Base-by-base conservation (phyloP, 2,329 filamentous ascomycete species). In the Xylaria sp. region DNA sequence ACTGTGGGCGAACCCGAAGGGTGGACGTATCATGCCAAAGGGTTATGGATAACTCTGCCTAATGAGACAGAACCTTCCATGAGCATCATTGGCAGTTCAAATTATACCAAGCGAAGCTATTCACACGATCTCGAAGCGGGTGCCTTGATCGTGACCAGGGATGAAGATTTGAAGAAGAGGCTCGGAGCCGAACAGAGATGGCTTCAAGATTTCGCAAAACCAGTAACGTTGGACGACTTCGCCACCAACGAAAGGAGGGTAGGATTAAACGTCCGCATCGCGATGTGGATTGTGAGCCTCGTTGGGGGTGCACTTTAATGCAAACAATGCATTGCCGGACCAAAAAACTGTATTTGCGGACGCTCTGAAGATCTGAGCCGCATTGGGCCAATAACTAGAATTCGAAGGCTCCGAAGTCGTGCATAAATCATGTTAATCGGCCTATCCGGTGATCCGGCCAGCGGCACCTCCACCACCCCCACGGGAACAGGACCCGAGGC, bases 21-120 rank as follows among this genome's bases (percentile, higher is more conserved):
- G 0, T 99, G 97, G 96, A 98, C 95, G 0, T 99, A 99, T 80
- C 96, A 99, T 76, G 96, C 96, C 57, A 99, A 99, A 81, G 96
- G 96, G 0, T 85, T 98, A 1, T 98, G 95, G 95, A 86, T 98
- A 32, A 93, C 92, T 0, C 84, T 95, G 64, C 88, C 91, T 0
- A 84, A 85, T 1, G 87, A 91, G 56, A 80, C 84, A 44, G 83
- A 90, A 48, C 94, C 94, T 0, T 90, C 91, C 57, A 85, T 98
- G 65, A 97, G 91, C 39, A 85, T 98, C 20, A 88, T 99, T 0
- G 96, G 96, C 1, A 97, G 93, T 78, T 96, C 92, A 10, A 99
- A 99, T 78, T 99, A 98, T 81, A 99, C 96, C 0, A 94, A 96
- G 80, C 87, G 96, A 37, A 97, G 93, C 77, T 98, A 99, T 81